phyloP scores from a whole-genome alignment of 2,329 filamentous ascomycete species.

The Fusarium avenaceum region DNA sequence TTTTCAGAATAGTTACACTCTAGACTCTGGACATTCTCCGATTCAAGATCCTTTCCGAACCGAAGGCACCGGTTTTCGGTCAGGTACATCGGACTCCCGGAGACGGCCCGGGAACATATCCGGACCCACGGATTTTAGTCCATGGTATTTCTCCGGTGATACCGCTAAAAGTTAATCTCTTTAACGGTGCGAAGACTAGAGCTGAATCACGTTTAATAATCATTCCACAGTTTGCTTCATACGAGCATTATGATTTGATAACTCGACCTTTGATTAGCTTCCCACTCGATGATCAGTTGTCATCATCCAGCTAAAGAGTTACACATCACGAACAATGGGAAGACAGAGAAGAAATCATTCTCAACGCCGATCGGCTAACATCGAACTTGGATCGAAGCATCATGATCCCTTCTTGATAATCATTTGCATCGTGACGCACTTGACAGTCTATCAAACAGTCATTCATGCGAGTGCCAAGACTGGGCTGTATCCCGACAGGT shows the following conservation, averaged over 20 bases:
- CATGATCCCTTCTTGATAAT: conserved; percentile 23
- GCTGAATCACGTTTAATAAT: no score
- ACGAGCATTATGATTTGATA: no score
- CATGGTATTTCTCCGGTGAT: neutral
- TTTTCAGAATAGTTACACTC: conserved; percentile 22
- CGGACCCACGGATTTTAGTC: conserved; percentile 25
- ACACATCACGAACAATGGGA: neutral
- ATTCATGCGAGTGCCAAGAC: conserved; percentile 3
- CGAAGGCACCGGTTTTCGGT: conserved; percentile 26
- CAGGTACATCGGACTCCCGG: conserved; percentile 2
- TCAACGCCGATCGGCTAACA: conserved; percentile 3
- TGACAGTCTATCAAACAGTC: conserved; percentile 18
- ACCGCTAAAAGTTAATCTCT: neutral
- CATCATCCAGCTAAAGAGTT: no score
- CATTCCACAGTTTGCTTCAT: no score
- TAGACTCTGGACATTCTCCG: conserved; percentile 4
- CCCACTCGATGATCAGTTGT: no score
- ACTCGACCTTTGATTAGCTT: no score
- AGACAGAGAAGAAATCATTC: neutral
- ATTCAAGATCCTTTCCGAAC: neutral
- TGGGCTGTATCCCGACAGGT: neutral
- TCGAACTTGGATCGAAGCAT: conserved; percentile 15
- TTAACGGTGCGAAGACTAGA: no score
- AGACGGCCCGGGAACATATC: conserved; percentile 13
- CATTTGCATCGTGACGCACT: conserved; percentile 6